Base-by-base conservation (phyloP, 495 filamentous ascomycete genomes). In the Sordaria brevicollis region DNA sequence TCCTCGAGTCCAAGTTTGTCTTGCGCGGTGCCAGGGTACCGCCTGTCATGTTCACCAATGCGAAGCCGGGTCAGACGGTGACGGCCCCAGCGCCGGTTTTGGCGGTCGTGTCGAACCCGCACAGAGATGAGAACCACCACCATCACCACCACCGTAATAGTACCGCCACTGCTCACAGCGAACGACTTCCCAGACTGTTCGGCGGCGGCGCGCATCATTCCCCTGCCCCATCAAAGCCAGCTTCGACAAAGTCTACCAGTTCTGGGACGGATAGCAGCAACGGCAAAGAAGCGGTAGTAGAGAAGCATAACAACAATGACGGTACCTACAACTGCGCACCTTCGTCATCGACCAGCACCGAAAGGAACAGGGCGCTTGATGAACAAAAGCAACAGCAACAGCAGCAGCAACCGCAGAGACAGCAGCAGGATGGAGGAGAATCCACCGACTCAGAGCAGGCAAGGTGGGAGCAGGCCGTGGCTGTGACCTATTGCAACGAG, bases 1-100 rank as follows among this genome's bases (percentile, higher is more conserved):
- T 67, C 13, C 72, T 76, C n/a, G 71, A 65, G 7, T 68, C 76
- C 66, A 71, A 75, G 36, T 78, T 76, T 35, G 68, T 73, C 4
- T 68, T 78, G 31, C 65, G 69, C n/a, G 76, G 76, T 8, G 75
- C 36, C 6, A 39, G 39, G 49, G 49, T 57, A 11, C 49, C 49
- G 49, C 49, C 49, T 57, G 49, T 57, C 21, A 57, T 57, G 49
- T 57, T 57, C 11, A 57, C 49, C 8, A 11, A 57, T 31, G 49
- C 49, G 17, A 57, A 21, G 49, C 49, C 49, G 11, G 49, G 49
- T 15, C 49, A 57, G 21, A 57, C 49, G 25, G 49, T 57, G 21
- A 57, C 49, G 21, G 49, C 49, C 10, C 49, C 49, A 25, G 49
- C 49, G 49, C 49, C 49, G 25, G 49, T 57, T 13, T 7, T 6